Base-by-base conservation (phyloP, 1,284 basidiomycete genomes). In the Ustilago xerochloae region DNA sequence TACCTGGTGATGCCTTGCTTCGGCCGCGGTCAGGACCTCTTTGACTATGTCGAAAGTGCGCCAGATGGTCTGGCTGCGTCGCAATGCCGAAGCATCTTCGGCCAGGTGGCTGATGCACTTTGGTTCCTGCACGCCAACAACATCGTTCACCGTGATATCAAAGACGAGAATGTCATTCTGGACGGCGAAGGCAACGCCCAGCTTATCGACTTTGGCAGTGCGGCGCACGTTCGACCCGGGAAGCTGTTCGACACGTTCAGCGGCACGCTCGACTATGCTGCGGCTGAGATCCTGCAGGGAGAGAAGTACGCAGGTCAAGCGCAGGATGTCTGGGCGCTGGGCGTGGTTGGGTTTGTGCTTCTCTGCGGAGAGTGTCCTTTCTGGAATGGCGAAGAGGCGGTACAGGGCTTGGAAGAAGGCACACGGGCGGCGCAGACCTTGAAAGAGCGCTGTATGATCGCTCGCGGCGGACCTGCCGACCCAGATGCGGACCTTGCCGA, bases 311-410 rank as follows among this genome's bases (percentile, higher is more conserved):
- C 91, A 58, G 96, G 96, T 41, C 96, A 95, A 84, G 94, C 96
- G 83, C 95, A 98, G 85, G 96, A 99, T 79, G 91, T 99, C 0
- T 99, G 96, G 96, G 96, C 96, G 0, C 92, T 97, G 62, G 96
- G 96, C n/a, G 94, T 98, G 12, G 93, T 99, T 16, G 93, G 91
- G 12, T 99, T 95, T 84, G 97, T 99, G 57, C 89, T 99, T 61
- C 88, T 99, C 15, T 92, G 94, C 24, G 96, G 96, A 20, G 94
- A 97, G 86, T 97, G 93, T 78, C 94, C 95, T 0, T 81, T 84
- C 87, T 90, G 84, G 92, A 93, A 83, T 64, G 81, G 82, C 53
- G 74, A 81, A 26, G 71, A 84, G 55, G 74, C 81, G 13, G 68
- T 77, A 26, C 51, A 68, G 35, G 84, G 84, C 2, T 55, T 85